Base-by-base conservation (phyloP, 495 filamentous ascomycete species). In the Podospora comata region DNA sequence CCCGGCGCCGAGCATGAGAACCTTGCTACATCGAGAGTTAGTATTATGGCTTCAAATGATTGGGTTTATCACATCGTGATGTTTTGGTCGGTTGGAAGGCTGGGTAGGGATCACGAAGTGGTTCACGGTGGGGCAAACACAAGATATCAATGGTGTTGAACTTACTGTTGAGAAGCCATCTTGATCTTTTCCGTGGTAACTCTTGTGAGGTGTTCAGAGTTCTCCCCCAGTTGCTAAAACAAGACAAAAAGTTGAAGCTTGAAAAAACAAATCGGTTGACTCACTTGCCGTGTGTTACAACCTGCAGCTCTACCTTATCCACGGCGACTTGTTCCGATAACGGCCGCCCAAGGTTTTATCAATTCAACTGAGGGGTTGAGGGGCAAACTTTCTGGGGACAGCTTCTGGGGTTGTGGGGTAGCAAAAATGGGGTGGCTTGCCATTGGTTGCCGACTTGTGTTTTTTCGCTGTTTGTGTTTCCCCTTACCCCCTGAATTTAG, bases 1-100 rank as follows among this genome's bases (percentile, higher is more conserved):
- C 71, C 91, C 91, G 59, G 90, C 86, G 68, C 90, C 91, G 63
- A 92, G 84, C 75, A 93, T 86, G 54, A 92, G 87, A 78, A 90
- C 90, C 74, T 73, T 78, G 63, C 75, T 76, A 65, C 39, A 67
- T 39, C n/a, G 7, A 60, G 68, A 65, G 20, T 64, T 60, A 62
- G 64, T 65, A 66, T 65, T 32, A 5, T 61, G 5, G 28, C 23
- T 30, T 18, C 26, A 61, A 11, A 56, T 7, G 39, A 54, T 26
- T 3, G 4, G 39, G 60, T 16, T 34, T 55, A 3, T 30, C 48
- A 16, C 30, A 60, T 58, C 32, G 34, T 48, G 57, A 28, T 44
- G 54, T 32, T 30, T 0, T 18, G 27, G 44, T 13, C 62, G 57
- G 20, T 20, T 32, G 4, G 30, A 32, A 32, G 30, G 7, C 9